A percentile compares a stretch with the other conserved stretches of the same genome.
phyloP scores from a whole-genome alignment of 106 monocot genomes.

The Gastrodia elata region DNA sequence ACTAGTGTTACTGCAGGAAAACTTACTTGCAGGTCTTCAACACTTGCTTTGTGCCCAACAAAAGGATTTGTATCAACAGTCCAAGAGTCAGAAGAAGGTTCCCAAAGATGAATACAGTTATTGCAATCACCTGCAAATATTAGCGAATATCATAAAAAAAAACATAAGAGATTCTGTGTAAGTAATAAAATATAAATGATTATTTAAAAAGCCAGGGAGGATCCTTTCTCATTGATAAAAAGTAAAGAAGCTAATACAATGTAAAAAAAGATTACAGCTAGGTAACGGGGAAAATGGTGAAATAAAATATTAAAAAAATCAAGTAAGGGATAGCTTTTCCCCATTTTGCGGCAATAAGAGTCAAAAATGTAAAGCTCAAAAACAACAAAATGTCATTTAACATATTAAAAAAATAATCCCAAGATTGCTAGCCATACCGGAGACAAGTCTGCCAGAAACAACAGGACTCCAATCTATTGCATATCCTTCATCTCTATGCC shows the following conservation, averaged over 20 bases:
- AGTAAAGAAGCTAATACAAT: too few relatives aligned
- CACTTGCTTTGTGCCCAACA: constrained; percentile 78
- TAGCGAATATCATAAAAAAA: neutral
- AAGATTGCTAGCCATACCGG: constrained; percentile 34
- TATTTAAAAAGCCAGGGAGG: too few relatives aligned
- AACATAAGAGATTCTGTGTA: neutral
- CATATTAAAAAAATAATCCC: neutral
- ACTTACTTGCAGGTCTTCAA: constrained; percentile 82
- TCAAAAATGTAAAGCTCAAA: too few relatives aligned
- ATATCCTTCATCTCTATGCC: constrained; percentile 84
- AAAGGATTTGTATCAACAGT: constrained; percentile 77
- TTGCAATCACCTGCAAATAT: constrained; percentile 69
- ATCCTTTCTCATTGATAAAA: too few relatives aligned
- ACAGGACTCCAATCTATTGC: constrained; percentile 94
- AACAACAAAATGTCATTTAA: neutral
- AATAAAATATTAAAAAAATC: too few relatives aligned
- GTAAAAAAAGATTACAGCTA: too few relatives aligned
- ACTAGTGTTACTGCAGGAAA: neutral
- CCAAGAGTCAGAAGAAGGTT: constrained; percentile 77
- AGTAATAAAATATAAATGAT: too few relatives aligned
- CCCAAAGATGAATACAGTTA: constrained; percentile 77
- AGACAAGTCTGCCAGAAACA: constrained; percentile 84
- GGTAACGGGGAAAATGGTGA: too few relatives aligned
- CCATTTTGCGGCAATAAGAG: too few relatives aligned
- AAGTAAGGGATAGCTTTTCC: too few relatives aligned